Conservation (phyloP, 164 flowering plant genomes). For the Piper betle region DNA sequence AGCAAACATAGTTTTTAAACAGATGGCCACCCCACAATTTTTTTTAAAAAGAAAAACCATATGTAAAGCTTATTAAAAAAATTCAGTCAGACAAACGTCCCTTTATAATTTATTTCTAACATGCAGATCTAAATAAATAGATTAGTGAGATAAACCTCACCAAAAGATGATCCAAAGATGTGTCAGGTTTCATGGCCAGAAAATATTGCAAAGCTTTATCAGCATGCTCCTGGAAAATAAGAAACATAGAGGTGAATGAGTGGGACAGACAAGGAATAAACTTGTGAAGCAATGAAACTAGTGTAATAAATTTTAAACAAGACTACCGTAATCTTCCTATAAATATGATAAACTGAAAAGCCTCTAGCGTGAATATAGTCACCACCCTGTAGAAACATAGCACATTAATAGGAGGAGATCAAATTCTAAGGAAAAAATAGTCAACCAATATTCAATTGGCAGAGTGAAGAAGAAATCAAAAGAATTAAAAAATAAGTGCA, state of each 20-base stretch:
- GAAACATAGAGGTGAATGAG: not conserved
- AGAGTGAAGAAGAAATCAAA: not conserved
- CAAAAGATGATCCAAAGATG: conserved; percentile 48
- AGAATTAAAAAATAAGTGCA: no score
- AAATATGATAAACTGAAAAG: conserved; percentile 68
- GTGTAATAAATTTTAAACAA: not conserved
- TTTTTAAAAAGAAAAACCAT: no score
- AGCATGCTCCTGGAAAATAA: conserved; percentile 64
- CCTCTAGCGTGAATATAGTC: conserved; percentile 86
- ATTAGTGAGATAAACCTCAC: conserved; percentile 11
- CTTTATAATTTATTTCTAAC: not conserved
- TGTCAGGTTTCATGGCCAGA: conserved; percentile 34
- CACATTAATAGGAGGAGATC: not conserved
- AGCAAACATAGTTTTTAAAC: no score
- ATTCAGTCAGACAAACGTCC: no score
- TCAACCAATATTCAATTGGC: not conserved
- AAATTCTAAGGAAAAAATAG: not conserved
- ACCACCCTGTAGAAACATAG: conserved; percentile 48
- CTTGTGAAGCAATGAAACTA: no score
- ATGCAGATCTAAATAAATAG: not conserved
- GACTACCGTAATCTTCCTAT: conserved; percentile 60
- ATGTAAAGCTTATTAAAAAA: not conserved
- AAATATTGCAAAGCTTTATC: conserved; percentile 74
- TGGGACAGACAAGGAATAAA: not conserved
- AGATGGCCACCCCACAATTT: no score